Evolutionary conservation across 257 asterid genomes (phyloP).

Genomic region (Cynanchum wilfordii): DNA sequence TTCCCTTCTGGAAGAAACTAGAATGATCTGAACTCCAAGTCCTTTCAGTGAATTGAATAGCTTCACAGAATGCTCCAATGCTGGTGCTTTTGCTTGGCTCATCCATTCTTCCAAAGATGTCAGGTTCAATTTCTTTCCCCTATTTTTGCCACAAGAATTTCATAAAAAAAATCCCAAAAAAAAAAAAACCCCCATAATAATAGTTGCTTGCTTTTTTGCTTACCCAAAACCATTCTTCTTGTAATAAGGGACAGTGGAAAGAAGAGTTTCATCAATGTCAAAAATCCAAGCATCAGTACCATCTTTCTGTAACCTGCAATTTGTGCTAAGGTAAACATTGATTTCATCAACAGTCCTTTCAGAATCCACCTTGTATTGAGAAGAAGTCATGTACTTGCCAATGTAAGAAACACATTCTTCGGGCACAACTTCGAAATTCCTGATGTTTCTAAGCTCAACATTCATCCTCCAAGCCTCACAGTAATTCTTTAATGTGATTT

Average conservation of each 20-base stretch:
- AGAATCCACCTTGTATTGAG: constrained; percentile 66
- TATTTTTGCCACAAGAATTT: constrained; percentile 11
- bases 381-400: constrained; percentile 61
- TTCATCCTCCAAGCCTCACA: constrained; percentile 83
- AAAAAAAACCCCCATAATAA: too few species aligned
- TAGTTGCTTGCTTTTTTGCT: too few species aligned
- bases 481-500: constrained; percentile 59
- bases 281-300: constrained; percentile 67
- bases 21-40: constrained; percentile 41
- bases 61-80: constrained; percentile 43
- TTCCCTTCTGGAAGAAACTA: constrained; percentile 74
- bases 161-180: not conserved
- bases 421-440: constrained; percentile 53
- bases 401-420: constrained; percentile 58
- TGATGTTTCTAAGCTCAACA: constrained; percentile 62
- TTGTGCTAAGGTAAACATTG: constrained; percentile 38
- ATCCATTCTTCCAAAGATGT: constrained; percentile 74
- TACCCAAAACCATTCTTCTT: constrained; percentile 72
- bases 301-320: constrained; percentile 49
- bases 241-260: constrained; percentile 67
- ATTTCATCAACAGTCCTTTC: constrained; percentile 54
- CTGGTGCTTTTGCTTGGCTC: constrained; percentile 59
- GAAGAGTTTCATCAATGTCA: constrained; percentile 72
- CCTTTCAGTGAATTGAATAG: constrained; percentile 61
- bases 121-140: constrained; percentile 50